Conservation (phyloP, 192 early-diverging fungal genomes). For the Phycomyces nitens region DNA sequence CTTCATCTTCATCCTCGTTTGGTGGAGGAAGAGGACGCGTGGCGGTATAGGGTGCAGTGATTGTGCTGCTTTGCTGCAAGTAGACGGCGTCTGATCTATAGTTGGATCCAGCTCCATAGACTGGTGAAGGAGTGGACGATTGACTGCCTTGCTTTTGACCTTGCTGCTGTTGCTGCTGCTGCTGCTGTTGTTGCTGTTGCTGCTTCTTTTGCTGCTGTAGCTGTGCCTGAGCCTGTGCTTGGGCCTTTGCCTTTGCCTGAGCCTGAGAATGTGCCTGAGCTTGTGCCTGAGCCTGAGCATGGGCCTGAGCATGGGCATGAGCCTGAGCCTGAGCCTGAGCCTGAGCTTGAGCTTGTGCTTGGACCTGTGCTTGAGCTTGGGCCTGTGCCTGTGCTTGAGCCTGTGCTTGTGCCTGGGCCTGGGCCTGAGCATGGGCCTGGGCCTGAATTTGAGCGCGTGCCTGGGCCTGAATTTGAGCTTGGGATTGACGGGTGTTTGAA, state of each 20-base stretch:
- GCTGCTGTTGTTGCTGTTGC: not conserved
- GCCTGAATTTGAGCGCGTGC: not conserved
- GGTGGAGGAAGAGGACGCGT: too few species aligned
- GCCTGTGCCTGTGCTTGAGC: not conserved
- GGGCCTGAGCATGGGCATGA: not conserved
- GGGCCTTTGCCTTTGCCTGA: not conserved
- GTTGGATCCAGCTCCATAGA: too few species aligned
- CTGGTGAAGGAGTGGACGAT: too few species aligned
- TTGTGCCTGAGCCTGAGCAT: not conserved
- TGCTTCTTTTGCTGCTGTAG: not conserved
- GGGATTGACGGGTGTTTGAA: too few species aligned
- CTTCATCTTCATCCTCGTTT: too few species aligned
- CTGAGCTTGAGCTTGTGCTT: not conserved
- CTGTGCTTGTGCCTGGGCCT: not conserved
- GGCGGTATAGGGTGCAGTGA: constrained; percentile 8
- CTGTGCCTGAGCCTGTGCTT: not conserved
- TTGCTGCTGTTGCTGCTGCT: not conserved
- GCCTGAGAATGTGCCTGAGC: not conserved
- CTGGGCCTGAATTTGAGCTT: not conserved
- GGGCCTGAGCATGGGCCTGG: not conserved
- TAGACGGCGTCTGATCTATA: constrained; percentile 5
- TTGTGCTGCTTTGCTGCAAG: constrained; percentile 9
- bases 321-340: constrained; percentile 1
- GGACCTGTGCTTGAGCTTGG: not conserved
- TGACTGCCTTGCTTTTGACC: too few species aligned